These are phyloP conservation scores for Drechslera avenae DNA, from an alignment of 2,329 filamentous ascomycete species.

Conservation along the genomic window DNA sequence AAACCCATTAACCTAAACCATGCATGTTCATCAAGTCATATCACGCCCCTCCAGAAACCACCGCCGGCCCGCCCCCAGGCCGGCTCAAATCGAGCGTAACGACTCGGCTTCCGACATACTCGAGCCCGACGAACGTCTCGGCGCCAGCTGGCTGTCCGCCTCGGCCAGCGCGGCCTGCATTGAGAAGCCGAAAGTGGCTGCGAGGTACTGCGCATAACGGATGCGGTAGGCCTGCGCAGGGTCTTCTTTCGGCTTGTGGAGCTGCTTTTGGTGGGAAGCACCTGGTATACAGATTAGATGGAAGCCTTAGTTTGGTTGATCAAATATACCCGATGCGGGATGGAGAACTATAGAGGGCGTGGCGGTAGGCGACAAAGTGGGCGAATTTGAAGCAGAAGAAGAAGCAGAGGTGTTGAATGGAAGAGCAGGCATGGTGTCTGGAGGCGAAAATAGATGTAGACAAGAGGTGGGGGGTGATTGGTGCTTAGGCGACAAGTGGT, in stretches of 20 bases:
- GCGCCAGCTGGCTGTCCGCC: slow-evolving; percentile 44
- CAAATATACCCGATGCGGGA: slow-evolving; percentile 49
- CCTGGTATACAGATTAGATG: slow-evolving; percentile 44
- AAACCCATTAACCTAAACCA: slow-evolving; percentile 14
- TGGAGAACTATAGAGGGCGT: slow-evolving; percentile 48
- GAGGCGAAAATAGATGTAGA: slow-evolving; percentile 13
- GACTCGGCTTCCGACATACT: slow-evolving; percentile 45
- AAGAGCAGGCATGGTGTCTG: slow-evolving; percentile 46
- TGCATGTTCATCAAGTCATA: slow-evolving; percentile 32
- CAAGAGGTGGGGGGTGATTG: neutral
- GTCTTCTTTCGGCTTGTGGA: slow-evolving; percentile 43
- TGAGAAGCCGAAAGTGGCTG: slow-evolving; percentile 48
- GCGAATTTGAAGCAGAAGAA: slow-evolving; percentile 45
- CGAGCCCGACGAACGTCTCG: slow-evolving; percentile 43
- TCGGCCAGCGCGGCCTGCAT: slow-evolving; percentile 47
- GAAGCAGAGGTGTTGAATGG: slow-evolving; percentile 39
- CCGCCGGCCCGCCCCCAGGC: neutral
- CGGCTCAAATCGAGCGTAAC: slow-evolving; percentile 34
- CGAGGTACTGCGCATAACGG: slow-evolving; percentile 49
- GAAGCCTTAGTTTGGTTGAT: slow-evolving; percentile 45
- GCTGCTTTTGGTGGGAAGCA: slow-evolving; percentile 35
- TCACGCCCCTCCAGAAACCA: slow-evolving; percentile 5
- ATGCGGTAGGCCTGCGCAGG: slow-evolving; percentile 42
- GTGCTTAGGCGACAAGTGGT: slow-evolving; percentile 8
- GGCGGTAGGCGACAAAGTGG: slow-evolving; percentile 30